Evolutionary conservation across 345 rosid species (phyloP).

Genomic region (Garcia nutans): DNA sequence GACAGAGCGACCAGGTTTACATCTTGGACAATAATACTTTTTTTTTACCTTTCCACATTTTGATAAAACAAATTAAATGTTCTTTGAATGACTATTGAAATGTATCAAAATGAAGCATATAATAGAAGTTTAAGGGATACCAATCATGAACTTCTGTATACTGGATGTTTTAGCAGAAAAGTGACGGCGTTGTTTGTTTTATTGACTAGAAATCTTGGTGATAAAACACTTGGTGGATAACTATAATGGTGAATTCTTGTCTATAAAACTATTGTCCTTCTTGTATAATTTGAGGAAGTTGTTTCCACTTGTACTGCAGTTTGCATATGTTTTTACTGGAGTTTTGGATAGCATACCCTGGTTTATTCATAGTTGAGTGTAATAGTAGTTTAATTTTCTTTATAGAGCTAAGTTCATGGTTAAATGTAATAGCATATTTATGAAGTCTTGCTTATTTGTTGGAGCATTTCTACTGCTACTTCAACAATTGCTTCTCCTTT

Average conservation of each 20-base stretch:
- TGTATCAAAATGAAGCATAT: neutral
- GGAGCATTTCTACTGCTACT: neutral
- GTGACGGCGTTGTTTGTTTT: neutral
- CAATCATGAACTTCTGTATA: neutral
- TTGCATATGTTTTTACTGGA: neutral
- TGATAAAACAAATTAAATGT: neutral
- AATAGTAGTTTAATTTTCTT: neutral
- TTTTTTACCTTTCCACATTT: neutral
- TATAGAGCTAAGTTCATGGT: neutral
- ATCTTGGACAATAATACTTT: slow-evolving; percentile 15
- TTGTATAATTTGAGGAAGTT: neutral
- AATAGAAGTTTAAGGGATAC: neutral
- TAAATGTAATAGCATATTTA: neutral
- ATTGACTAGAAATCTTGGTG: neutral
- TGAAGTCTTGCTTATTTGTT: too few species aligned
- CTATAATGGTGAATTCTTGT: neutral
- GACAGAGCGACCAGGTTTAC: slow-evolving; percentile 74
- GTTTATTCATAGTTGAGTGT: neutral
- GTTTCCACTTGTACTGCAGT: neutral
- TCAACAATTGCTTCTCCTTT: neutral
- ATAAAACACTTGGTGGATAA: neutral
- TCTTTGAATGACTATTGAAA: neutral
- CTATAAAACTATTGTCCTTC: too few species aligned
- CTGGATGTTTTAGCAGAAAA: neutral
- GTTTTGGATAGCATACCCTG: neutral